Conservation (phyloP, 1,139 yeast genomes). For the Suhomyces bolitotheri region DNA sequence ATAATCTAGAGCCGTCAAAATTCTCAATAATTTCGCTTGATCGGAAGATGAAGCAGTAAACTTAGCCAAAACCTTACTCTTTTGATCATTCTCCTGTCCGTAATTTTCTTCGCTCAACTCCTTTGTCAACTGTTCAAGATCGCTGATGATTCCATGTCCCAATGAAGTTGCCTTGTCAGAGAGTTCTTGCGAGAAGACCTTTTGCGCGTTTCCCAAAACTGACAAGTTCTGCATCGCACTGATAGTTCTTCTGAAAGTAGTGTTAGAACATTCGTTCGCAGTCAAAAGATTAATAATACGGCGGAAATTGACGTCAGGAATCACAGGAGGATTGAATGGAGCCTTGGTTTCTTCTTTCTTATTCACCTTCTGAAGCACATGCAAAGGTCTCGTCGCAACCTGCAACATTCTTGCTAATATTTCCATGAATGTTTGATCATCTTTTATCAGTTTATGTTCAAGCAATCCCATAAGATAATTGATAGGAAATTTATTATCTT, state of each 20-base stretch:
- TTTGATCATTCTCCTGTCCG: conserved; percentile 43
- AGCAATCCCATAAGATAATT: conserved; percentile 65
- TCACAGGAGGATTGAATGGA: conserved; percentile 57
- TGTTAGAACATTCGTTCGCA: conserved; percentile 84
- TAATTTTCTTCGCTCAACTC: conserved; percentile 41
- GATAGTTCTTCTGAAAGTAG: conserved; percentile 82
- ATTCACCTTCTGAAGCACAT: conserved; percentile 41
- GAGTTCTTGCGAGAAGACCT: conserved; percentile 67
- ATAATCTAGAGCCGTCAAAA: conserved; percentile 86
- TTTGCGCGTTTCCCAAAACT: conserved; percentile 59
- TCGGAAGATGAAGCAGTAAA: conserved; percentile 84
- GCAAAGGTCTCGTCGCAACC: conserved; percentile 73
- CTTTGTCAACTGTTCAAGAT: conserved; percentile 51
- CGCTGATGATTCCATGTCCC: conserved; percentile 58
- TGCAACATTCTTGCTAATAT: conserved; percentile 72
- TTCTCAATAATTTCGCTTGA: conserved; percentile 81
- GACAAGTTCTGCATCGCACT: conserved; percentile 81
- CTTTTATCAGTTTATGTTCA: conserved; percentile 62
- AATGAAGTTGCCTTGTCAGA: conserved; percentile 64
- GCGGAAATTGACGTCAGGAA: conserved; percentile 64
- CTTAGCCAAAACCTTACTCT: conserved; percentile 56
- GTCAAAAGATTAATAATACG: conserved; percentile 68
- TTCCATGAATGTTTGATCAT: conserved; percentile 77
- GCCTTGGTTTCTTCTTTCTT: conserved; percentile 18
- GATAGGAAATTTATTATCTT: conserved; percentile 65